phyloP scores from a whole-genome alignment of 495 filamentous ascomycete species.

The Hypoxylon fuscum region DNA sequence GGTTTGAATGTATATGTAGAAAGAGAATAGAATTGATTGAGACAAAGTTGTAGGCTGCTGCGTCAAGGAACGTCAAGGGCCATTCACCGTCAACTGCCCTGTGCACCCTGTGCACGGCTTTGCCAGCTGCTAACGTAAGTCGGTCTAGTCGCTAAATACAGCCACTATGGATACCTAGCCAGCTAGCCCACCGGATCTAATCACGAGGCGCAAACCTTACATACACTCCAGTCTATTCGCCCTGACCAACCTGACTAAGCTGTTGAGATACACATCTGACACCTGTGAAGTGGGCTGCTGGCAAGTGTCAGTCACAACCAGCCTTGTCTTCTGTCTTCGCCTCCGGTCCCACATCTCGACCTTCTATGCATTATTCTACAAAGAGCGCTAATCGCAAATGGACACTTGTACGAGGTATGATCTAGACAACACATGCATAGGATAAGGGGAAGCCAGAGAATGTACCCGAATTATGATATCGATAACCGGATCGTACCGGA shows the following conservation, averaged over 20 bases:
- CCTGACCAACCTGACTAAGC: too few relatives aligned
- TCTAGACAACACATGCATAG: constrained; percentile 4
- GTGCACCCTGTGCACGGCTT: constrained; percentile 4
- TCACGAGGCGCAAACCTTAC: constrained; percentile 32
- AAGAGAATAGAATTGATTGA: constrained; percentile 51
- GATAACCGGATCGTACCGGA: too few relatives aligned
- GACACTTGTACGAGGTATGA: constrained; percentile 9
- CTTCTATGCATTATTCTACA: neutral
- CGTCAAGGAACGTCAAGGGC: constrained; percentile 38
- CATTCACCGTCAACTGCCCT: constrained; percentile 38
- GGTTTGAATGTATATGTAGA: too few relatives aligned
- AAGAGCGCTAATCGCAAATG: constrained; percentile 10
- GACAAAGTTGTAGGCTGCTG: constrained; percentile 45
- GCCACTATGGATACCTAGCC: too few relatives aligned
- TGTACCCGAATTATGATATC: neutral
- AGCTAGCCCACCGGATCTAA: constrained; percentile 41
- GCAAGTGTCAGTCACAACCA: neutral
- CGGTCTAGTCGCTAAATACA: too few relatives aligned
- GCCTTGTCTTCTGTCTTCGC: neutral
- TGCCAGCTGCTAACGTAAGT: constrained; percentile 41
- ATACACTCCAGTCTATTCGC: too few relatives aligned
- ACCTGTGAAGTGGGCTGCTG: neutral
- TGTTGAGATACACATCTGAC: neutral
- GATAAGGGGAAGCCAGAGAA: neutral
- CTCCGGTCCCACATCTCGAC: neutral